A percentile compares a stretch with the other conserved stretches of the same genome.
These are phyloP conservation scores for Phytopythium kandeliae DNA, from an alignment of 352 stramenopile genomes.

Conservation along the genomic window DNA sequence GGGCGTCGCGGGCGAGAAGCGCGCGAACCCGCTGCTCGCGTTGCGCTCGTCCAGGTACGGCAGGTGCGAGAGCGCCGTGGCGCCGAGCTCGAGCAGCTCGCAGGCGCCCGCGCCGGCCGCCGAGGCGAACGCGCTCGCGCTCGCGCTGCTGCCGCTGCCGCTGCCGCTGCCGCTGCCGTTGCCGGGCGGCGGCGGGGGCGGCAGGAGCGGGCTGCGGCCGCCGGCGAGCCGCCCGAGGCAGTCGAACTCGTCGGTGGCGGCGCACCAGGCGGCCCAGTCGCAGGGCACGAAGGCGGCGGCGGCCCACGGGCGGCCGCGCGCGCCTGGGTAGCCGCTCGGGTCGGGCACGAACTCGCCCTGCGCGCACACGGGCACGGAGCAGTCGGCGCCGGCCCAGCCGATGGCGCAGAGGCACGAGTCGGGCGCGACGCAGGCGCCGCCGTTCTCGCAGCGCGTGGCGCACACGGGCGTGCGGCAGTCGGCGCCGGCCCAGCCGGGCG, in stretches of 20 bases:
- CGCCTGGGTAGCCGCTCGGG: constrained; percentile 54
- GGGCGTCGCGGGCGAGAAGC: constrained; percentile 73
- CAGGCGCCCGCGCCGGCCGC: constrained; percentile 11
- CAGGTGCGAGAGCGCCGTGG: constrained; percentile 77
- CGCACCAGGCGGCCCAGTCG: constrained; percentile 87
- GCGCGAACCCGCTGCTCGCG: constrained; percentile 61
- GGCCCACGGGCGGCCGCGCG: constrained; percentile 50
- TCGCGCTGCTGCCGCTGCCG: constrained; percentile 10
- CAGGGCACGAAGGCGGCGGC: constrained; percentile 89
- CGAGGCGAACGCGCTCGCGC: constrained; percentile 2
- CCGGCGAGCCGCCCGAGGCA: constrained; percentile 58
- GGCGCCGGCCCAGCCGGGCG: constrained; percentile 78
- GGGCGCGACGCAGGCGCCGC: constrained; percentile 89
- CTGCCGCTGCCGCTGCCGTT: too few species aligned
- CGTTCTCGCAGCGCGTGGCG: constrained; percentile 83
- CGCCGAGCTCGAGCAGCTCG: constrained; percentile 84
- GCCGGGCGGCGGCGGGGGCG: too few species aligned
- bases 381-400: constrained; percentile 92
- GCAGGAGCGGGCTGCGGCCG: constrained; percentile 19
- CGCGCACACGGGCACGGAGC: constrained; percentile 85
- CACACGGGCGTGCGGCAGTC: constrained; percentile 94
- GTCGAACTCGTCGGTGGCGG: constrained; percentile 91
- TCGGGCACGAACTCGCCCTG: constrained; percentile 93
- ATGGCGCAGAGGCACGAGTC: constrained; percentile 93
- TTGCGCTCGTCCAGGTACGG: constrained; percentile 86